These are phyloP conservation scores for Teunomyces kruisii DNA, from an alignment of 805 yeast species.

Conservation along the genomic window DNA sequence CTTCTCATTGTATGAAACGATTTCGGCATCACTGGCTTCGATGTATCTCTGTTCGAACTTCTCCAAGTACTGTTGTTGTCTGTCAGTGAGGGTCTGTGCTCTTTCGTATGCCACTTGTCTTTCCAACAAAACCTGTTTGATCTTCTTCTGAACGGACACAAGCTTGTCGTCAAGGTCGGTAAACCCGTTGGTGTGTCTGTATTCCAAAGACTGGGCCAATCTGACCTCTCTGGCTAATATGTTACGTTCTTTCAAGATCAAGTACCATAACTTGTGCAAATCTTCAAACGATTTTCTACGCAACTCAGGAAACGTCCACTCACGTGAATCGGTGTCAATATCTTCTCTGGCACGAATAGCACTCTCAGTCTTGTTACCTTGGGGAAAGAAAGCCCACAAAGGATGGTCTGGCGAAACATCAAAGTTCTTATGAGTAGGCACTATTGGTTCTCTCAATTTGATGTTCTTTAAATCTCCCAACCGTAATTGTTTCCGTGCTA, in stretches of 20 bases:
- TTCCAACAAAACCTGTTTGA: constrained; percentile 85
- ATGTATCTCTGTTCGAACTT: constrained; percentile 63
- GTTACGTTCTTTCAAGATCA: constrained; percentile 81
- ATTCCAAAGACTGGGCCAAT: constrained; percentile 41
- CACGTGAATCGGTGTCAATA: constrained; percentile 54
- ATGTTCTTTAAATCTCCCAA: constrained; percentile 35
- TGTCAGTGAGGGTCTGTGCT: constrained; percentile 48
- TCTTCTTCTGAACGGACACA: constrained; percentile 46
- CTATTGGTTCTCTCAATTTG: constrained; percentile 74
- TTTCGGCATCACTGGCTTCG: constrained; percentile 51
- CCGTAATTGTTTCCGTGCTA: constrained; percentile 17
- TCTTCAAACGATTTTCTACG: constrained; percentile 91
- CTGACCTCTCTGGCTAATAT: constrained; percentile 72
- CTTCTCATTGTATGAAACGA: constrained; percentile 55
- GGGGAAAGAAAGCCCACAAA: constrained; percentile 84
- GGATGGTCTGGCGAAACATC: constrained; percentile 84
- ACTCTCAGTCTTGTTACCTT: constrained; percentile 47
- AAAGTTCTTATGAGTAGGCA: constrained; percentile 76
- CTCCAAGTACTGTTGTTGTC: constrained; percentile 48
- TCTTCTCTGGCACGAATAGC: constrained; percentile 61
- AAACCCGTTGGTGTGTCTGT: constrained; percentile 32
- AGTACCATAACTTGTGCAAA: constrained; percentile 88
- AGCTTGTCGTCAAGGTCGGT: constrained; percentile 41
- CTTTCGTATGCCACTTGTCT: constrained; percentile 70
- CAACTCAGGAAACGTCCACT: constrained; percentile 87